Conservation (phyloP, 768 basidiomycete genomes). For the Baorangia bicolor region DNA sequence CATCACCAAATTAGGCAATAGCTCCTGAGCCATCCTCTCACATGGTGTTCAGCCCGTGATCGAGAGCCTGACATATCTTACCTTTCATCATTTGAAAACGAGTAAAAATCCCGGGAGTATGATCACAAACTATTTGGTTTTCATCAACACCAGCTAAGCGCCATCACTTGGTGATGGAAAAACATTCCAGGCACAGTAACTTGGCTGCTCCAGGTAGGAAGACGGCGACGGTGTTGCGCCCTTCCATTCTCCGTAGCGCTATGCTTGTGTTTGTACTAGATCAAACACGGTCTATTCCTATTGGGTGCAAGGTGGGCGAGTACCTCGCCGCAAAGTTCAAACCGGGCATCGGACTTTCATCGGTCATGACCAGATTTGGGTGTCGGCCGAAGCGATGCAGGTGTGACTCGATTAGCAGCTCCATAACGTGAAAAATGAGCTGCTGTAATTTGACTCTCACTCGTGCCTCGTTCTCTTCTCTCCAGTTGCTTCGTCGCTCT, state of each 20-base stretch:
- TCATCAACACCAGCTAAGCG: neutral
- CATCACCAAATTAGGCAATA: neutral
- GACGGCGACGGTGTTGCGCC: neutral
- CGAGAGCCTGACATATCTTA: neutral
- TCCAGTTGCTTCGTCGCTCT: conserved; percentile 10
- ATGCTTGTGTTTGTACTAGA: neutral
- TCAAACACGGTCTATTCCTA: neutral
- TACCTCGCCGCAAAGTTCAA: neutral
- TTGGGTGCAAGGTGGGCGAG: neutral
- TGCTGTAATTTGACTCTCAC: conserved; percentile 2
- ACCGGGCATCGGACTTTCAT: conserved; percentile 22
- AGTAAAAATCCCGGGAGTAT: neutral
- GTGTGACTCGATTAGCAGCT: conserved; percentile 21
- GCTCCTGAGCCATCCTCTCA: neutral
- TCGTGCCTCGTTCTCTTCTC: conserved; percentile 3
- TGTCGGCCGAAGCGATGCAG: conserved; percentile 26
- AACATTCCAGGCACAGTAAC: neutral
- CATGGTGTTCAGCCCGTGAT: neutral
- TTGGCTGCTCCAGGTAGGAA: neutral
- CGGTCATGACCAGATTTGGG: conserved; percentile 17
- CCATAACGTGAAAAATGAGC: conserved; percentile 6
- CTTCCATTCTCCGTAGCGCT: neutral
- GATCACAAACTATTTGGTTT: neutral
- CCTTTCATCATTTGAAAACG: neutral
- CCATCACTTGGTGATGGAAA: neutral